phyloP scores from a whole-genome alignment of 2,329 filamentous ascomycete species.

The Rutstroemia sp. region DNA sequence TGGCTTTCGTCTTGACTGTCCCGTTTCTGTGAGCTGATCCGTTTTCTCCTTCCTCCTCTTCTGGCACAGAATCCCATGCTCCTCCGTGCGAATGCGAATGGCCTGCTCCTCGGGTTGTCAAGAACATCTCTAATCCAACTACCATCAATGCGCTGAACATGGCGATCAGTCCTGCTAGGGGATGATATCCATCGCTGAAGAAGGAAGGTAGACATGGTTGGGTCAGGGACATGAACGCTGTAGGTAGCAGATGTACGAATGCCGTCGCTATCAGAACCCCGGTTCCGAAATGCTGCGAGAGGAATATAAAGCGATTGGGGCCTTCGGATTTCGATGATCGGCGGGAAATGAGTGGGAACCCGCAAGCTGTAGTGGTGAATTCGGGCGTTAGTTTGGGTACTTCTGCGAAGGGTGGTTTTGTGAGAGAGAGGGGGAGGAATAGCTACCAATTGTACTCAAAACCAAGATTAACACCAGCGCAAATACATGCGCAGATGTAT shows the following conservation, averaged over 20 bases:
- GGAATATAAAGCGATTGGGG: conserved; percentile 38
- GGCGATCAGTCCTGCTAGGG: conserved; percentile 73
- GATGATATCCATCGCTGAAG: conserved; percentile 72
- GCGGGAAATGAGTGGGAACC: conserved; percentile 29
- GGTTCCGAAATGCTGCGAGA: conserved; percentile 66
- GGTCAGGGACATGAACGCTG: conserved; percentile 52
- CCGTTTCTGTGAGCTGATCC: conserved; percentile 29
- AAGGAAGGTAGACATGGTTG: conserved; percentile 65
- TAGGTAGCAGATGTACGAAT: conserved; percentile 65
- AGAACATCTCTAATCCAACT: conserved; percentile 80
- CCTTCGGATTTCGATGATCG: conserved; percentile 24
- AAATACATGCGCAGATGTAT: conserved; percentile 47
- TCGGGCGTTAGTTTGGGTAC: neutral
- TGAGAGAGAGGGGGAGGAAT: conserved; percentile 1
- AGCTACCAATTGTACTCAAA: conserved; percentile 42
- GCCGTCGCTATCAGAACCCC: conserved; percentile 81
- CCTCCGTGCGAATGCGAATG: conserved; percentile 49
- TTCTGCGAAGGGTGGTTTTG: conserved; percentile 1
- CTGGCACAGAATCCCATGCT: conserved; percentile 23
- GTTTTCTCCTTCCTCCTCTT: conserved; percentile 31
- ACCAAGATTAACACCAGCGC: conserved; percentile 50
- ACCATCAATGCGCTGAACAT: conserved; percentile 79
- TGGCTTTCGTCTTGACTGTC: conserved; percentile 13
- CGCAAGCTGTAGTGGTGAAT: conserved; percentile 25
- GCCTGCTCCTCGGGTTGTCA: conserved; percentile 62